A percentile compares a stretch with the other conserved stretches of the same genome.
phyloP scores from a whole-genome alignment of 805 yeast species.

The Cyberlindnera americana region DNA sequence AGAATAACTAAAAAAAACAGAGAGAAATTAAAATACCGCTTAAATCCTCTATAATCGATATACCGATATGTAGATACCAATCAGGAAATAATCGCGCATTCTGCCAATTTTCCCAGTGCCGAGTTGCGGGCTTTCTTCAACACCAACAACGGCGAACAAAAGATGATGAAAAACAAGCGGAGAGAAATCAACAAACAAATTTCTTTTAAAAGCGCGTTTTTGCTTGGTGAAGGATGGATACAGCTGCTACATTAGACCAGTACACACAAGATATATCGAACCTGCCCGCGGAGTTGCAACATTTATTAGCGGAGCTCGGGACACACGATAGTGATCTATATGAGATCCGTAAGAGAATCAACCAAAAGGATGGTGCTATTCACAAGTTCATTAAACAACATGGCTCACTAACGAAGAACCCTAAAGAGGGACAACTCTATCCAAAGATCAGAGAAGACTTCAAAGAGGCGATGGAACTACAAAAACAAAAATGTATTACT shows the following conservation, averaged over 20 bases:
- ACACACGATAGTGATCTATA: constrained; percentile 62
- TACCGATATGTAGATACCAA: too few relatives aligned
- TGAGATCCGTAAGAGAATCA: constrained; percentile 63
- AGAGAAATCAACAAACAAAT: too few relatives aligned
- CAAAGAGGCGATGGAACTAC: constrained; percentile 54
- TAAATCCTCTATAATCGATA: too few relatives aligned
- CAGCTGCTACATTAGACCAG: constrained; percentile 78
- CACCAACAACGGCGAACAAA: not conserved
- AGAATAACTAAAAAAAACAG: too few relatives aligned
- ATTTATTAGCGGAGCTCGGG: constrained; percentile 73
- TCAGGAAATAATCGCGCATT: constrained; percentile 2
- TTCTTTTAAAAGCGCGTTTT: not conserved
- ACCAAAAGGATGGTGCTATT: constrained; percentile 70
- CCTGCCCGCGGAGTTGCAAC: constrained; percentile 82
- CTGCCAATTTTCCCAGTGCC: not conserved
- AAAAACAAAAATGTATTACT: constrained; percentile 71
- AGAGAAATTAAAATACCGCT: too few relatives aligned
- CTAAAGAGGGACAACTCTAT: constrained; percentile 69
- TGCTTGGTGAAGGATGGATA: constrained; percentile 58
- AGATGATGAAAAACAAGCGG: not conserved
- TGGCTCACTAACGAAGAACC: constrained; percentile 77
- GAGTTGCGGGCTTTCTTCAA: not conserved
- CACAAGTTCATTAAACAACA: constrained; percentile 79
- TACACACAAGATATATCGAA: constrained; percentile 73
- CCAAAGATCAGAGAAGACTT: constrained; percentile 68